A percentile compares a stretch with the other conserved stretches of the same genome.
phyloP scores from a whole-genome alignment of 2,329 filamentous ascomycete genomes.

The Talaromyces albobiverticillius region DNA sequence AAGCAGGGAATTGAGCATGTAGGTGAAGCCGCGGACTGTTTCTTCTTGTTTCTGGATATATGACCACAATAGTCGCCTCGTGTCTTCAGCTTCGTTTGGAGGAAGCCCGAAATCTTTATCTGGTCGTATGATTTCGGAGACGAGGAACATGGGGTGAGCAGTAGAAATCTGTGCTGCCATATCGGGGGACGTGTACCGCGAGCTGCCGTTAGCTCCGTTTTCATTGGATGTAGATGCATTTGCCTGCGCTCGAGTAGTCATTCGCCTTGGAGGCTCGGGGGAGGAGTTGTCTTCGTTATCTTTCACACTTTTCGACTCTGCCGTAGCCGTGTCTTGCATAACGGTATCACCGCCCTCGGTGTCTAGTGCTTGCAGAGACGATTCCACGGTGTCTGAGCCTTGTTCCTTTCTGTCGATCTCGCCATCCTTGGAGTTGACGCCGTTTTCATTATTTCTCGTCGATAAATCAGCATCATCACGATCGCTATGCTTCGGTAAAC shows the following conservation, averaged over 20 bases:
- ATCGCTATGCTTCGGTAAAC: slow-evolving; percentile 31
- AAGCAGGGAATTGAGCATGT: slow-evolving; percentile 56
- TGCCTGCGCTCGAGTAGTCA: slow-evolving; percentile 46
- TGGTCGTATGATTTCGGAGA: slow-evolving; percentile 49
- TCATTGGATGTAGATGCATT: slow-evolving; percentile 31
- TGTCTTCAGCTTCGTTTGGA: slow-evolving; percentile 59
- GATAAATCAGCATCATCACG: slow-evolving; percentile 17
- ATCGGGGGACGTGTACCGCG: slow-evolving; percentile 22
- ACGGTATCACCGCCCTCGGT: background rate
- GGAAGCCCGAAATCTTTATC: slow-evolving; percentile 58
- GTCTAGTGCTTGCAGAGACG: background rate
- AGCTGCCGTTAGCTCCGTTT: slow-evolving; percentile 21
- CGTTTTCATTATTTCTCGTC: slow-evolving; percentile 12
- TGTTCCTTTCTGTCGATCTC: background rate
- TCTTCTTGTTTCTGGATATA: slow-evolving; percentile 67
- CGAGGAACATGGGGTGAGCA: slow-evolving; percentile 57
- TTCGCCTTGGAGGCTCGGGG: slow-evolving; percentile 42
- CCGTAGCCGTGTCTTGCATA: slow-evolving; percentile 15
- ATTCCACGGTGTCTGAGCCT: background rate
- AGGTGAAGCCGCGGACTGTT: slow-evolving; percentile 55
- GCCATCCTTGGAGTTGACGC: background rate
- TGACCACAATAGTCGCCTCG: slow-evolving; percentile 57
- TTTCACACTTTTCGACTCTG: slow-evolving; percentile 21
- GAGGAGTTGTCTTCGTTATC: slow-evolving; percentile 34
- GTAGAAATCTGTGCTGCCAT: slow-evolving; percentile 32